Percentiles rank a stretch among this genome's conserved stretches.
These are phyloP conservation scores for Epithele typhae DNA, from an alignment of 768 basidiomycete species.

Conservation along the genomic window DNA sequence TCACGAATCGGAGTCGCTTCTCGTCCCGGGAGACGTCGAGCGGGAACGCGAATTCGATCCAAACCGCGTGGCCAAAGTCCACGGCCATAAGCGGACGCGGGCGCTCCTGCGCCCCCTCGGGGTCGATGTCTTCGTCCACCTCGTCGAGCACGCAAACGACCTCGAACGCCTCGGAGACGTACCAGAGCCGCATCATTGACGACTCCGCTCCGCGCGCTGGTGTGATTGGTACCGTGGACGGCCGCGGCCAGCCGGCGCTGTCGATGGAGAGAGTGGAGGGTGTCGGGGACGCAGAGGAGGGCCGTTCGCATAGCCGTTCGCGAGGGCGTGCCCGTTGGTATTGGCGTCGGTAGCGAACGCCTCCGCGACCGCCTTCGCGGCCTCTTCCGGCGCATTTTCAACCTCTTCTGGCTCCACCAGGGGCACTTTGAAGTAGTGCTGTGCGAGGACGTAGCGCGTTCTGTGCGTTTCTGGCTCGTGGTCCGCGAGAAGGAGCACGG, in stretches of 20 bases:
- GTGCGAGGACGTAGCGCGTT: constrained; percentile 61
- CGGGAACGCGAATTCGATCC: constrained; percentile 58
- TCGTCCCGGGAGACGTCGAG: constrained; percentile 25
- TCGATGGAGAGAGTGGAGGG: background rate
- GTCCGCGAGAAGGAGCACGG: constrained; percentile 61
- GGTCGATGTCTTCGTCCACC: constrained; percentile 34
- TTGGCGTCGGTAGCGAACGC: background rate
- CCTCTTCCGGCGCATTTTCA: background rate
- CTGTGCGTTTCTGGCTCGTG: constrained; percentile 58
- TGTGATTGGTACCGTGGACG: background rate
- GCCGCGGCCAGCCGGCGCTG: too few relatives aligned
- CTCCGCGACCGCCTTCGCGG: constrained; percentile 5
- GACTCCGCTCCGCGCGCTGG: constrained; percentile 37
- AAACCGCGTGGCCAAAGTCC: constrained; percentile 85
- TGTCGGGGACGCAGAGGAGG: background rate
- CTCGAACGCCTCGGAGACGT: constrained; percentile 67
- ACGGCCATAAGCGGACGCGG: constrained; percentile 74
- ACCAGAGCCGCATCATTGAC: constrained; percentile 63
- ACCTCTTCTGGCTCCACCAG: constrained; percentile 28
- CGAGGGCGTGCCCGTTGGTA: background rate
- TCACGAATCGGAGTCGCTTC: constrained; percentile 67
- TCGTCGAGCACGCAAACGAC: constrained; percentile 60
- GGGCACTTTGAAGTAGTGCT: constrained; percentile 74
- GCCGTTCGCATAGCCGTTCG: background rate
- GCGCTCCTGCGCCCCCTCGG: constrained; percentile 35